These are phyloP conservation scores for Crithidia thermophila DNA, from an alignment of 208 protist genomes.

Conservation along the genomic window DNA sequence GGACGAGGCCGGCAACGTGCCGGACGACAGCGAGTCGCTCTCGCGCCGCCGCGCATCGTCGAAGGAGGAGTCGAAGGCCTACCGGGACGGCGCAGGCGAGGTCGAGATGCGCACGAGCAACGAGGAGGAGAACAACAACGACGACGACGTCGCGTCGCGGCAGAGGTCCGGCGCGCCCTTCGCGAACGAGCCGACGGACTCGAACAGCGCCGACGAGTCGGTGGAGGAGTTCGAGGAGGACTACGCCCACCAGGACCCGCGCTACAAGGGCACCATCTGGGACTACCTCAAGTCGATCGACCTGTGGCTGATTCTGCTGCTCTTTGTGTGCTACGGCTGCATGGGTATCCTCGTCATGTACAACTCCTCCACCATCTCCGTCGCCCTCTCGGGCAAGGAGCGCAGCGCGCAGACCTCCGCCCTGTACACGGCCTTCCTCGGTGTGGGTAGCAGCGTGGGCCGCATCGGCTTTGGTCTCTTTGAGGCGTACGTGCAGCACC, in stretches of 20 bases:
- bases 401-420: slow-evolving; percentile 41
- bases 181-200: neutral
- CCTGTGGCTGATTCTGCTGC: slow-evolving; percentile 59
- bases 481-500: slow-evolving; percentile 69
- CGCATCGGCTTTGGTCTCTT: slow-evolving; percentile 64
- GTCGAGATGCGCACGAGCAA: slow-evolving; percentile 17
- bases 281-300: slow-evolving; percentile 43
- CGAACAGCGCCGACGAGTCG: neutral
- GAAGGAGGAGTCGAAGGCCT: neutral
- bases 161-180: neutral
- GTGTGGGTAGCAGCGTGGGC: slow-evolving; percentile 59
- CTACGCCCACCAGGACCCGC: slow-evolving; percentile 47
- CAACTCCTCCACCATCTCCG: slow-evolving; percentile 68
- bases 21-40: slow-evolving; percentile 1
- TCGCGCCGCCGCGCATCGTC: neutral
- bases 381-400: slow-evolving; percentile 43
- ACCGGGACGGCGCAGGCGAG: neutral
- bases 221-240: slow-evolving; percentile 9
- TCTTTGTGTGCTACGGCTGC: slow-evolving; percentile 54
- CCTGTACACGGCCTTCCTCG: slow-evolving; percentile 74
- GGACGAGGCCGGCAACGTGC: too few relatives aligned
- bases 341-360: slow-evolving; percentile 69
- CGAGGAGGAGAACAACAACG: neutral
- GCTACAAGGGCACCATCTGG: slow-evolving; percentile 48
- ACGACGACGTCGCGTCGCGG: too few relatives aligned